Evolutionary conservation across 345 rosid species (phyloP), one percentile per base, ranked within the genome.

Genomic region (Salix dunnii): DNA sequence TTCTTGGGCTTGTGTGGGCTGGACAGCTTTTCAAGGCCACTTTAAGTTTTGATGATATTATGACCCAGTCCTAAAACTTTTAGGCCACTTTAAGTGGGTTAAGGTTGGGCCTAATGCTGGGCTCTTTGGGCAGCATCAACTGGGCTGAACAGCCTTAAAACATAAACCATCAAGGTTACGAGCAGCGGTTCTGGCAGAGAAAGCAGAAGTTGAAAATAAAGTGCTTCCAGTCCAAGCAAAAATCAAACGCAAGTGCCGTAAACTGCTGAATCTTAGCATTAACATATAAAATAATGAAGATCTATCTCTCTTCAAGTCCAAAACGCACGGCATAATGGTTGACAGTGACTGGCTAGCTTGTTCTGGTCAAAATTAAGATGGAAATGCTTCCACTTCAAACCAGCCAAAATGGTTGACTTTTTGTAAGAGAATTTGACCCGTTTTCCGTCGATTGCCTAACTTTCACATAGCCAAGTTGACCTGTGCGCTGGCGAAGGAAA

Each of bases 141-240:
- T 42, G 13, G 46, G 46, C 13, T 11, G 46, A 11, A 0, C 1
- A 42, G 46, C 46, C 46, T 42, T 42, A 2, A 42, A 42, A 42
- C 3, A 42, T 0, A 11, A 42, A 3, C 46, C 46, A 42, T 11
- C 1, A 20, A 51, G 58, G 58, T 1, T 0, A 55, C 3, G 62
- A 55, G 62, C 62, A n/a, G 3, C 13, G 11, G 12, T n/a, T 55
- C 16, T 38, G 31, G 67, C 36, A 14, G 43, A 43, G 76, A 42
- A 46, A 40, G 36, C 40, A 74, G 35, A 49, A 7, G 38, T 21
- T 6, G 20, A 17, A 75, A 17, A 13, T 27, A 25, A 35, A 51
- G 21, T 49, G 65, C 78, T 65, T 75, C 0, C 2, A 65, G 30
- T 13, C 7, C 18, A 74, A 64, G 77, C 51, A 74, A 74, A 74